phyloP scores from a whole-genome alignment of 108 stramenopile species.

The Cyclotella sp. region DNA sequence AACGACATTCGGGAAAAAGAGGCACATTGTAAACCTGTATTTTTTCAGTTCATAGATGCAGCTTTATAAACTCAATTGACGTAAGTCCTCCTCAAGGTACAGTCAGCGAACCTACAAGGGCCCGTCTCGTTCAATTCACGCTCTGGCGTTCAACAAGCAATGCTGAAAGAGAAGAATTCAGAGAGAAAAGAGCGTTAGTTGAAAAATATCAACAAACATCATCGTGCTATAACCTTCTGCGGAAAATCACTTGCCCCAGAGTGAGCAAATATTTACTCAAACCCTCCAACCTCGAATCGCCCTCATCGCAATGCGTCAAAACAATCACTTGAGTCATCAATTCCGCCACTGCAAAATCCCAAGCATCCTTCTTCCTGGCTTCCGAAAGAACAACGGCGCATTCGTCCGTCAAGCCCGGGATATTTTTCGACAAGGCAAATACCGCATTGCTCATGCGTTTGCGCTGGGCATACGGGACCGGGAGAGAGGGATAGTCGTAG shows the following conservation, averaged over 20 bases:
- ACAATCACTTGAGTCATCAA: constrained; percentile 90
- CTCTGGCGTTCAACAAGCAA: neutral
- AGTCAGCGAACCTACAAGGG: neutral
- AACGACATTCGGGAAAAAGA: no score
- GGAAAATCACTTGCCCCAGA: constrained; percentile 43
- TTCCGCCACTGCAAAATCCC: constrained; percentile 89
- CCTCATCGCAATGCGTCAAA: constrained; percentile 72
- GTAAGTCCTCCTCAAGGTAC: neutral
- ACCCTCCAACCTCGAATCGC: constrained; percentile 79
- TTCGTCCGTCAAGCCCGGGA: constrained; percentile 81
- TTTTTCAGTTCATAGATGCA: no score
- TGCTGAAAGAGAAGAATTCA: neutral
- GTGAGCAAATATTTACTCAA: constrained; percentile 80
- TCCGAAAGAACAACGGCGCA: constrained; percentile 80
- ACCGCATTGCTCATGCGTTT: constrained; percentile 85
- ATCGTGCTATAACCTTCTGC: no score
- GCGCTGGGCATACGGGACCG: constrained; percentile 84
- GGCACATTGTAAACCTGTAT: no score
- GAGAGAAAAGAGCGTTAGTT: neutral
- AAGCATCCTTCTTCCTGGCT: constrained; percentile 75
- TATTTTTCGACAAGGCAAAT: constrained; percentile 77
- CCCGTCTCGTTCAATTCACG: no score
- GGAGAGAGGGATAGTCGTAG: constrained; percentile 74
- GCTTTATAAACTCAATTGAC: neutral
- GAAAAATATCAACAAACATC: no score